Conservation (phyloP, 2,329 filamentous ascomycete genomes). For the Verticillium longisporum region DNA sequence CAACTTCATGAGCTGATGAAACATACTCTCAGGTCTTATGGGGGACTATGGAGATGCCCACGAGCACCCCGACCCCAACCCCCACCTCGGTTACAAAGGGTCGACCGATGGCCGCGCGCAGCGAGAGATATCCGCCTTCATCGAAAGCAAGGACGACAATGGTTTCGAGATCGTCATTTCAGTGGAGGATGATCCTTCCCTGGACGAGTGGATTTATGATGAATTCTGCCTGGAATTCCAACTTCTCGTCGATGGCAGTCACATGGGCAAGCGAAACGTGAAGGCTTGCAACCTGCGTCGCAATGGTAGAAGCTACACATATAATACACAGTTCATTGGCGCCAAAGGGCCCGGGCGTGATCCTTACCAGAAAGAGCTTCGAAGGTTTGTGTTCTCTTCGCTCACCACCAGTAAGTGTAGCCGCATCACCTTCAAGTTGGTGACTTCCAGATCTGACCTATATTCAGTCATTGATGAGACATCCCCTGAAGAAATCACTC, state of each 20-base stretch:
- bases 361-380: constrained; percentile 4
- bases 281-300: neutral
- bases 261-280: constrained; percentile 7
- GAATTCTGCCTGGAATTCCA: constrained; percentile 12
- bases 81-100: neutral
- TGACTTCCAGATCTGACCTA: neutral
- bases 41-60: neutral
- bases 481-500: constrained; percentile 1
- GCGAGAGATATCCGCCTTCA: constrained; percentile 16
- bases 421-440: neutral
- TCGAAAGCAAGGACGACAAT: constrained; percentile 19
- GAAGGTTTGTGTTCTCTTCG: constrained; percentile 17
- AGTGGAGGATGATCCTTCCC: constrained; percentile 4
- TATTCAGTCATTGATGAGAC: constrained; percentile 15
- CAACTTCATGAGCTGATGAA: no score
- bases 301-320: neutral
- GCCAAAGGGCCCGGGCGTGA: neutral
- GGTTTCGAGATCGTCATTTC: constrained; percentile 15
- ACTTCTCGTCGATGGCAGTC: constrained; percentile 16
- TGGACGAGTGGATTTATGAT: constrained; percentile 18
- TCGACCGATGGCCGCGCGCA: neutral
- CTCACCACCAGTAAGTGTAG: constrained; percentile 17
- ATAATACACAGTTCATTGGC: neutral
- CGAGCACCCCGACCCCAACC: neutral
- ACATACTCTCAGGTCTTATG: neutral